Conservation (phyloP, 2,329 filamentous ascomycete species). For the Onygena corvina region DNA sequence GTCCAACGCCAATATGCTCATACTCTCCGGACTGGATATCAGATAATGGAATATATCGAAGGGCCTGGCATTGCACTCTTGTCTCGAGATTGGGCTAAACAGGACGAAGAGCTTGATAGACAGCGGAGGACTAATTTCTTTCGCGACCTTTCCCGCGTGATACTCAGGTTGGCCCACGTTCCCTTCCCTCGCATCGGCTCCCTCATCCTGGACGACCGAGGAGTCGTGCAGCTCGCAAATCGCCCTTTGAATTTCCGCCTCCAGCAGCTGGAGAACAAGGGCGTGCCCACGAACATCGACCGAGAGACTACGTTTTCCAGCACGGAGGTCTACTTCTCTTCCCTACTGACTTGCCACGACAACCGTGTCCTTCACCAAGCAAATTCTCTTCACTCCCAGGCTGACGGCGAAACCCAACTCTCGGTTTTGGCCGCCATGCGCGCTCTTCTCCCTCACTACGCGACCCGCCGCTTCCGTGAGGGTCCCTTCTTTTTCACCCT, state of each 20-base stretch:
- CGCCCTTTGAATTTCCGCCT: constrained; percentile 19
- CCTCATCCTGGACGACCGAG: constrained; percentile 21
- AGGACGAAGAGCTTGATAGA: constrained; percentile 13
- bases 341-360: constrained; percentile 21
- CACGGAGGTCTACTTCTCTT: constrained; percentile 20
- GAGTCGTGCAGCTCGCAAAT: constrained; percentile 18
- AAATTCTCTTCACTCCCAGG: too few species aligned
- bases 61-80: constrained; percentile 16
- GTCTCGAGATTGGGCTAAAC: constrained; percentile 17
- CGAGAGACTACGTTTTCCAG: constrained; percentile 19
- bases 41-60: constrained; percentile 19
- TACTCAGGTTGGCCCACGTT: constrained; percentile 5
- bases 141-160: constrained; percentile 4
- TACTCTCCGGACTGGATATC: constrained; percentile 21
- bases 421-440: constrained; percentile 23
- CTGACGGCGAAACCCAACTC: constrained; percentile 25
- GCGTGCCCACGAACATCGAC: constrained; percentile 20
- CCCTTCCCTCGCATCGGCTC: constrained; percentile 27
- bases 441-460: constrained; percentile 21
- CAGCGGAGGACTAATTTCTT: constrained; percentile 18
- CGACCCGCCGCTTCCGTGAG: constrained; percentile 14
- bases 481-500: constrained; percentile 29
- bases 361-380: constrained; percentile 21
- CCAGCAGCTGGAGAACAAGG: constrained; percentile 20
- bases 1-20: neutral